These are phyloP conservation scores for Ogataea henricii DNA, from an alignment of 805 yeast species.

Conservation along the genomic window DNA sequence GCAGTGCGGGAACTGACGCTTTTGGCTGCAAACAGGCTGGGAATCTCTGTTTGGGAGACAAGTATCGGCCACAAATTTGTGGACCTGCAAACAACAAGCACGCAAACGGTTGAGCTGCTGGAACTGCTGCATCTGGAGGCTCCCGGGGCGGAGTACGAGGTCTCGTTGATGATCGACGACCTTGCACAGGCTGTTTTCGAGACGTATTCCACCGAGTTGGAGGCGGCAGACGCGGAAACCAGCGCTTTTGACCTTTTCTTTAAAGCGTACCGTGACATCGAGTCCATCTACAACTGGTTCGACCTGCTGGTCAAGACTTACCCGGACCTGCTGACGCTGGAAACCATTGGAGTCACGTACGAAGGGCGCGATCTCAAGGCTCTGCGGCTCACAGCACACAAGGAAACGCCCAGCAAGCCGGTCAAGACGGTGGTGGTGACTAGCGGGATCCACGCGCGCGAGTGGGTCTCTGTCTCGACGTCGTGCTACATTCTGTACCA, in stretches of 20 bases:
- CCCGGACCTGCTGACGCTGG: constrained; percentile 63
- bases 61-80: constrained; percentile 42
- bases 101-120: constrained; percentile 28
- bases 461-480: constrained; percentile 80
- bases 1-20: constrained; percentile 26
- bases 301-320: constrained; percentile 59
- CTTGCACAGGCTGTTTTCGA: constrained; percentile 58
- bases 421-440: constrained; percentile 71
- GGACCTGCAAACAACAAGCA: constrained; percentile 43
- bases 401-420: constrained; percentile 32
- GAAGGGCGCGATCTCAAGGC: constrained; percentile 75
- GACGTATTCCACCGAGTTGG: constrained; percentile 44
- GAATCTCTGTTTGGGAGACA: constrained; percentile 52
- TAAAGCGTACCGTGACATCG: constrained; percentile 65
- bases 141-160: constrained; percentile 24
- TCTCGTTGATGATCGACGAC: constrained; percentile 53
- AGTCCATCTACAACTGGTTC: constrained; percentile 73
- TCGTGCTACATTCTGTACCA: constrained; percentile 57
- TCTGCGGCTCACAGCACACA: constrained; percentile 58
- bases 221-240: constrained; percentile 4
- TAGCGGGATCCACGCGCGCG: constrained; percentile 88
- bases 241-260: constrained; percentile 58
- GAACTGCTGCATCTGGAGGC: constrained; percentile 3
- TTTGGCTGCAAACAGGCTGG: constrained; percentile 19
- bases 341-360: constrained; percentile 70